Conservation (phyloP, 768 basidiomycete species). For the Rhodotorula toruloides region DNA sequence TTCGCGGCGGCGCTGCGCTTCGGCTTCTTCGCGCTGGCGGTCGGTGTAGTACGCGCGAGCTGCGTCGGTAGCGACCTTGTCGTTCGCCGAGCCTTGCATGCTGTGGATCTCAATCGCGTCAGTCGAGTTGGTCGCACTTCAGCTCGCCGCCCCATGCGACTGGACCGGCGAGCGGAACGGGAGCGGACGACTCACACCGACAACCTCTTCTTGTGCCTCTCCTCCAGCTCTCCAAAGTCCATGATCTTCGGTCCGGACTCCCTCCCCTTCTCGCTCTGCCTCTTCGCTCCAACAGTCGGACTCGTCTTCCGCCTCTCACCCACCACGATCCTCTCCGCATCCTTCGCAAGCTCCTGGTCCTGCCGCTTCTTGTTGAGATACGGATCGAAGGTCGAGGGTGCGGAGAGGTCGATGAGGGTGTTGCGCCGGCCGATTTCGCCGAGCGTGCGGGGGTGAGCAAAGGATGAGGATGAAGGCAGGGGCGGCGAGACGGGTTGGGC, state of each 20-base stretch:
- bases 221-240: constrained; percentile 32
- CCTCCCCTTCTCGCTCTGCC: neutral
- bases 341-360: neutral
- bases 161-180: neutral
- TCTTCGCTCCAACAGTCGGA: neutral
- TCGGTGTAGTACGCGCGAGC: constrained; percentile 1
- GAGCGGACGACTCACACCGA: constrained; percentile 15
- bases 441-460: neutral
- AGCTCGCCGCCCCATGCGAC: too few relatives aligned
- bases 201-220: constrained; percentile 26
- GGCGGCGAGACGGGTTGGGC: neutral
- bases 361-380: constrained; percentile 2
- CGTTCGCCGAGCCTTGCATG: constrained; percentile 18
- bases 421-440: neutral
- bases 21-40: constrained; percentile 13
- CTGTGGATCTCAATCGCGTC: neutral
- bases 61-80: constrained; percentile 3
- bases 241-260: constrained; percentile 20
- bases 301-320: constrained; percentile 15
- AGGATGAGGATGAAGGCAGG: neutral
- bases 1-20: neutral
- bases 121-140: neutral
- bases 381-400: constrained; percentile 23
- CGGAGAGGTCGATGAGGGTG: constrained; percentile 19
- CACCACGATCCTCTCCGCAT: constrained; percentile 11